Conservation (phyloP, 306 rosid species). For the Carpinus viminea region DNA sequence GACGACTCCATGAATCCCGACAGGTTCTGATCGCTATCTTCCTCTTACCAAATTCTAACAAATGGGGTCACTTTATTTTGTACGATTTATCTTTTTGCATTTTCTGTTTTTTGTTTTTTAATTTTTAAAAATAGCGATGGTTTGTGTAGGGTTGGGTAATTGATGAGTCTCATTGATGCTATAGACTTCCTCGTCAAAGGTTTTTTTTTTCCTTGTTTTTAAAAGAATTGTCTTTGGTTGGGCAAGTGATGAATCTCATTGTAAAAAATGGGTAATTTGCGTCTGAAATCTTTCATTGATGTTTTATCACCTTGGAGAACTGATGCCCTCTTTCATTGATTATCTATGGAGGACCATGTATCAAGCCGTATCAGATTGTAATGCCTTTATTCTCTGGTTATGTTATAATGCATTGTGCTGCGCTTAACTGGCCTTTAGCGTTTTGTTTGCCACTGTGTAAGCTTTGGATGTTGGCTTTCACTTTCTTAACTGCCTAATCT, state of each 20-base stretch:
- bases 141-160: not conserved
- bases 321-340: conserved; percentile 35
- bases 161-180: not conserved
- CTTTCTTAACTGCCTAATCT: too few relatives aligned
- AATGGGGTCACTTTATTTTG: not conserved
- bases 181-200: too few relatives aligned
- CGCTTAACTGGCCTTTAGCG: too few relatives aligned
- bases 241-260: conserved; percentile 46
- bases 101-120: not conserved
- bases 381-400: not conserved
- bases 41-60: not conserved
- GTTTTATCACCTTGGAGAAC: conserved; percentile 55
- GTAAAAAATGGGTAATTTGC: conserved; percentile 49
- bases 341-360: not conserved
- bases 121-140: not conserved
- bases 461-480: too few relatives aligned
- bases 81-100: not conserved
- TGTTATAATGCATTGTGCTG: too few relatives aligned
- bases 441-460: too few relatives aligned
- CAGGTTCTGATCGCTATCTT: conserved; percentile 83
- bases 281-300: conserved; percentile 46
- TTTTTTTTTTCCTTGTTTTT: not conserved
- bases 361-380: not conserved
- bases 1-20: conserved; percentile 87
- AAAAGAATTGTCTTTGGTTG: not conserved